Evolutionary conservation across 225 moss, liverwort and hornwort genomes (phyloP).

Genomic region (Antitrichia curtipendula): DNA sequence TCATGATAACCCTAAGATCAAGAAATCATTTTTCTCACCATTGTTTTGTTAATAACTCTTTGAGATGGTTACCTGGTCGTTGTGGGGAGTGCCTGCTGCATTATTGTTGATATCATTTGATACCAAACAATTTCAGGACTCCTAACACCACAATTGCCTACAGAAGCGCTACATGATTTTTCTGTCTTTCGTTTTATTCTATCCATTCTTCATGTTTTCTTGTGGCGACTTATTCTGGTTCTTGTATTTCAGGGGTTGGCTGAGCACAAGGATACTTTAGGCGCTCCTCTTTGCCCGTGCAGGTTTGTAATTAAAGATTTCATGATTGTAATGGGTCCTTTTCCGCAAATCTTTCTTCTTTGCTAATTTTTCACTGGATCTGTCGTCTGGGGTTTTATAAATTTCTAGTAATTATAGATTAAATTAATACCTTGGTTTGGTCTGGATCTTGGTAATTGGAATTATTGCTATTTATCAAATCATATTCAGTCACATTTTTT

Average conservation of each 20-base stretch:
- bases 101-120: background rate
- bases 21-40: background rate
- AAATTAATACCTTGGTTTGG: background rate
- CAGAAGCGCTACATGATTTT: background rate
- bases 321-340: background rate
- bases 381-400: background rate
- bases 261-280: conserved; percentile 85
- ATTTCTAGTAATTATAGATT: background rate
- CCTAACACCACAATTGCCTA: background rate
- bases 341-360: background rate
- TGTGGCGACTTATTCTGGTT: background rate
- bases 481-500: background rate
- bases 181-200: background rate
- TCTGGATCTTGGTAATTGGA: background rate
- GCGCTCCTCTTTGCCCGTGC: conserved; percentile 95
- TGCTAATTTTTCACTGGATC: background rate
- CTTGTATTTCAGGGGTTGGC: conserved; percentile 65
- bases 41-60: background rate
- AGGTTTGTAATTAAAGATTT: conserved; percentile 28
- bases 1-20: background rate
- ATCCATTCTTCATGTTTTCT: background rate
- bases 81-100: background rate
- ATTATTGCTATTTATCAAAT: background rate
- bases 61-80: background rate
- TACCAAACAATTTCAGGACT: background rate